Conservation (phyloP, 306 rosid genomes). For the Coriaria nepalensis region DNA sequence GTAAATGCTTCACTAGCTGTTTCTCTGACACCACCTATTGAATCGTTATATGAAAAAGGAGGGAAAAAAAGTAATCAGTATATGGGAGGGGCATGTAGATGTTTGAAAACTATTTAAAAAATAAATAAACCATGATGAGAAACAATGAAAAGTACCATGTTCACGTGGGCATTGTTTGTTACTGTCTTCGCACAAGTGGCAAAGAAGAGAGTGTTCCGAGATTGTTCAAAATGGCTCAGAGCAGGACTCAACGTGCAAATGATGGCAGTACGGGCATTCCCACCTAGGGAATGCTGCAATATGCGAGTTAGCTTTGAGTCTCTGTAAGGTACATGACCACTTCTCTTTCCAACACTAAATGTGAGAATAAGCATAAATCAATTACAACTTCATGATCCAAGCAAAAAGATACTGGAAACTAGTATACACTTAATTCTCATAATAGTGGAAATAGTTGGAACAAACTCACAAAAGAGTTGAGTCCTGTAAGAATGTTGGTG, state of each 20-base stretch:
- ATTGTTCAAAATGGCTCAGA: conserved; percentile 82
- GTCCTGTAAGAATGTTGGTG: too few relatives aligned
- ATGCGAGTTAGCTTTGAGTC: conserved; percentile 98
- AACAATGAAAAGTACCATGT: conserved; percentile 50
- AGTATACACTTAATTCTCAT: too few relatives aligned
- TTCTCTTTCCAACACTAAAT: conserved; percentile 79
- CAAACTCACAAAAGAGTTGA: too few relatives aligned
- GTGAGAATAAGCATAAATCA: conserved; percentile 4
- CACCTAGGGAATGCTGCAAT: conserved; percentile 96
- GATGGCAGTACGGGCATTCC: conserved; percentile 99
- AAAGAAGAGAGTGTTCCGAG: conserved; percentile 85
- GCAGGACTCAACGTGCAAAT: conserved; percentile 97
- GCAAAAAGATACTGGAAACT: too few relatives aligned
- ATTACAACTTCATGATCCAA: neutral
- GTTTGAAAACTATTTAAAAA: too few relatives aligned
- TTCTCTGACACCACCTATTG: conserved; percentile 80
- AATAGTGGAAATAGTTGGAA: too few relatives aligned
- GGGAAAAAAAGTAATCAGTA: neutral
- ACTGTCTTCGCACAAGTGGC: conserved; percentile 99
- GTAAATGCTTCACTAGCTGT: conserved; percentile 90
- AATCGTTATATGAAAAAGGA: conserved; percentile 5
- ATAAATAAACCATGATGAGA: neutral
- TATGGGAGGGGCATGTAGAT: too few relatives aligned
- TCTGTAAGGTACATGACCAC: conserved; percentile 94
- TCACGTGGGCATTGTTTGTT: conserved; percentile 88